phyloP scores from a whole-genome alignment of 176 grass and related monocot species.

The Oryza meyeriana region DNA sequence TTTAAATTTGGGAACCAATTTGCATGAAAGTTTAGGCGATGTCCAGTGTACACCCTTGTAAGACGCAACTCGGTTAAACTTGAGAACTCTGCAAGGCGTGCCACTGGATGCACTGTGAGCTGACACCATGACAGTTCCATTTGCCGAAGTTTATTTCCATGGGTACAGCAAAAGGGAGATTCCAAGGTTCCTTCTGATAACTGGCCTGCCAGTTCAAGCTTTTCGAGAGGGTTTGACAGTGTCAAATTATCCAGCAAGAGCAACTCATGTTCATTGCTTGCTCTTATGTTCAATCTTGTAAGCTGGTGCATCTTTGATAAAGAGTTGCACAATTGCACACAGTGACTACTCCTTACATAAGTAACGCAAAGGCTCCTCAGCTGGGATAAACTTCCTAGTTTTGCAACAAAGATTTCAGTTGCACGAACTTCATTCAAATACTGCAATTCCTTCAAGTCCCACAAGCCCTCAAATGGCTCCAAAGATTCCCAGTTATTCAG shows the following conservation, averaged over 20 bases:
- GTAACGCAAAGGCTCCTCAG: conserved; percentile 38
- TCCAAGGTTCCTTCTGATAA: conserved; percentile 35
- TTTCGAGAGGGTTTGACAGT: conserved; percentile 27
- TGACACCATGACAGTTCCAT: conserved; percentile 41
- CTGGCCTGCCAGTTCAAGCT: conserved; percentile 18
- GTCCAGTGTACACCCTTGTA: conserved; percentile 28
- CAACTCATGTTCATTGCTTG: conserved; percentile 33
- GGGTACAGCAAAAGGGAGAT: conserved; percentile 31
- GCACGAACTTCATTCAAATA: conserved; percentile 23
- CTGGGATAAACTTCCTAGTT: conserved; percentile 37
- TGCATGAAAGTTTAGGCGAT: conserved; percentile 20
- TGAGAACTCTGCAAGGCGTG: conserved; percentile 24
- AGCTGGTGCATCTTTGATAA: conserved; percentile 46
- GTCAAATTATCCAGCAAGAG: conserved; percentile 43
- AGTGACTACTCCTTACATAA: conserved; percentile 34
- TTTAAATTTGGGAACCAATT: conserved; percentile 30
- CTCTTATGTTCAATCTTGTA: conserved; percentile 29
- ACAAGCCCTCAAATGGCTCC: conserved; percentile 28
- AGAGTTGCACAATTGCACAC: conserved; percentile 33
- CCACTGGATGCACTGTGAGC: conserved; percentile 18
- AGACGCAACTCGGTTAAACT: conserved; percentile 34
- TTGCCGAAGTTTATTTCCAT: not conserved
- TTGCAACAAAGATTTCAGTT: conserved; percentile 31
- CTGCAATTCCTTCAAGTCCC: conserved; percentile 44
- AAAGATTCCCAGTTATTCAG: conserved; percentile 2